A percentile compares a stretch with the other conserved stretches of the same genome.
These are phyloP conservation scores for Paramecium biaurelia DNA, from an alignment of 73 alveolate genomes.

Conservation along the genomic window DNA sequence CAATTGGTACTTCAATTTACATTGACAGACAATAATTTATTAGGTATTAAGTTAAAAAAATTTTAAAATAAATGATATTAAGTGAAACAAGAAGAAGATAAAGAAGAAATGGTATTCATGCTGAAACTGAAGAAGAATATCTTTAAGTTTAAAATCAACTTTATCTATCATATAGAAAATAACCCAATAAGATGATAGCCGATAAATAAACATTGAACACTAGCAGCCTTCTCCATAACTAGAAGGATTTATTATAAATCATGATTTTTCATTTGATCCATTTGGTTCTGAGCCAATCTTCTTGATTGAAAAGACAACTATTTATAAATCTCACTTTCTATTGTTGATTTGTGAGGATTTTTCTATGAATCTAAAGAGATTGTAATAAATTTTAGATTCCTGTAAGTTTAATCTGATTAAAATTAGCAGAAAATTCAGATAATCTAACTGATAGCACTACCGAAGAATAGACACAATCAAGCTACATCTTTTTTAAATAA, in stretches of 20 bases:
- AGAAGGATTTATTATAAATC: neutral
- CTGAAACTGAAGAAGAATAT: constrained; percentile 1
- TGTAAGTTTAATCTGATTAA: neutral
- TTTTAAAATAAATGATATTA: constrained; percentile 5
- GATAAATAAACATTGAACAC: neutral
- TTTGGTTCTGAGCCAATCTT: constrained; percentile 13
- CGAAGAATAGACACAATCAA: neutral
- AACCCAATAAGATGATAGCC: neutral
- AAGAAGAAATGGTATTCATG: neutral
- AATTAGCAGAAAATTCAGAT: neutral
- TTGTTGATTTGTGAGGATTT: neutral
- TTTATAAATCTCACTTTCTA: neutral
- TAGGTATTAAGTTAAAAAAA: neutral
- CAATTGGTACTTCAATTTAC: neutral
- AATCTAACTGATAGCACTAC: neutral
- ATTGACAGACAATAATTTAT: neutral
- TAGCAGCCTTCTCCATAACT: neutral
- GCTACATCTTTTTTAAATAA: neutral
- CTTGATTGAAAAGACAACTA: neutral
- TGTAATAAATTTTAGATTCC: neutral
- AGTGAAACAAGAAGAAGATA: neutral
- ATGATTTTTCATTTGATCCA: constrained; percentile 6
- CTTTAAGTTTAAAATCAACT: neutral
- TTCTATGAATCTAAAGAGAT: neutral
- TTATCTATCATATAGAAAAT: neutral